Percentiles rank a stretch among this genome's conserved stretches.
Evolutionary conservation across 164 flowering plant genomes (phyloP).

Genomic region (Paratinospora sagittata): DNA sequence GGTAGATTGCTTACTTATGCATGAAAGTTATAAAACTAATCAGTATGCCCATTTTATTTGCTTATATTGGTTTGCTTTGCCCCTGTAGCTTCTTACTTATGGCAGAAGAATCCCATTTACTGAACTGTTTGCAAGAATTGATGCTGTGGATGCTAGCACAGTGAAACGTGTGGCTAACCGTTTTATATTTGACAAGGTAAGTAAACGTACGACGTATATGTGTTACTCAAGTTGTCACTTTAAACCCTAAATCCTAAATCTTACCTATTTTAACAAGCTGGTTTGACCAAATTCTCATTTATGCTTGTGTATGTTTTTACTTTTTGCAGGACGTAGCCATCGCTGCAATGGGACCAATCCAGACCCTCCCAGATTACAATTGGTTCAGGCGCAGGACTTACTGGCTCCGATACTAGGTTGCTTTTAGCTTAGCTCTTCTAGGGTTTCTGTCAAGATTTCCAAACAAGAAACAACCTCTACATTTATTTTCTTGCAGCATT

Average conservation of each 20-base stretch:
- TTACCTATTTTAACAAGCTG: no score
- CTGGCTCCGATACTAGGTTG: constrained; percentile 71
- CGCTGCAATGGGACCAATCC: constrained; percentile 87
- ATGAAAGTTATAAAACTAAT: no score
- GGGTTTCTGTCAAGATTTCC: not conserved
- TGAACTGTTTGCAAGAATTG: constrained; percentile 87
- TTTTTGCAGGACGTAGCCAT: constrained; percentile 71
- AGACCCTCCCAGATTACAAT: constrained; percentile 84
- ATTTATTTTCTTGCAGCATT: not conserved
- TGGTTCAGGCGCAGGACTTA: constrained; percentile 99
- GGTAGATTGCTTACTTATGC: no score
- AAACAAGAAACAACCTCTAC: not conserved
- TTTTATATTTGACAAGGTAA: constrained; percentile 73
- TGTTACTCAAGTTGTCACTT: no score
- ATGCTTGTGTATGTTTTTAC: not conserved
- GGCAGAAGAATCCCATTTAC: constrained; percentile 87
- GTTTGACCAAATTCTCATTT: not conserved
- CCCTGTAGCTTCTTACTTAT: constrained; percentile 75
- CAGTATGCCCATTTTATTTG: not conserved
- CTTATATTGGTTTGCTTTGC: constrained; percentile 11
- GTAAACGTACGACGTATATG: no score
- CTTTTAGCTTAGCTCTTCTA: not conserved
- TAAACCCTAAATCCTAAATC: no score
- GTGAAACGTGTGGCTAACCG: constrained; percentile 88
- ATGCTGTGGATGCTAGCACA: constrained; percentile 86